These are phyloP conservation scores for Cynanchum wilfordii DNA, from an alignment of 257 asterid genomes.

Conservation along the genomic window DNA sequence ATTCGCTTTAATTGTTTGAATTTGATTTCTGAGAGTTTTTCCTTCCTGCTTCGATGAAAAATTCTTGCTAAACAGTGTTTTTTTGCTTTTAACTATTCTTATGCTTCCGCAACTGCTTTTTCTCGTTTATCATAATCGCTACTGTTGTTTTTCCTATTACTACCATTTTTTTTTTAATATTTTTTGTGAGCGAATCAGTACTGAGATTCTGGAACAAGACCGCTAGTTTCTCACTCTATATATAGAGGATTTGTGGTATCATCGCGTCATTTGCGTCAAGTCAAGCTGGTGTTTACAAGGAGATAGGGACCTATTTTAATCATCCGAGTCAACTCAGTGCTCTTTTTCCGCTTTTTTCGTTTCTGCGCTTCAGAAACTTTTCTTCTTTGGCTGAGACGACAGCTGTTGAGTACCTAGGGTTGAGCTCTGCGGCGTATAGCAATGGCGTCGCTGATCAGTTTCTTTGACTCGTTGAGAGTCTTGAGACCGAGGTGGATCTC, in stretches of 20 bases:
- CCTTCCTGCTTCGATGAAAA: background rate
- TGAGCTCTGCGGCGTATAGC: background rate
- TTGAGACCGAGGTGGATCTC: slow-evolving; percentile 5
- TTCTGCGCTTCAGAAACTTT: background rate
- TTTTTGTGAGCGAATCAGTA: background rate
- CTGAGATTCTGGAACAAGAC: background rate
- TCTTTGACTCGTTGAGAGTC: background rate
- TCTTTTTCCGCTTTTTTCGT: background rate
- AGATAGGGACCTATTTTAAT: background rate
- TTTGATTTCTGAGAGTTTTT: background rate
- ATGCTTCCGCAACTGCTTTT: background rate
- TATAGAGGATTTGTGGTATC: background rate
- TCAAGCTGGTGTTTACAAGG: background rate
- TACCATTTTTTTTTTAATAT: background rate
- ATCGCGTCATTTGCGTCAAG: background rate
- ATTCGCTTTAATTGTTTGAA: background rate
- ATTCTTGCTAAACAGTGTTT: background rate
- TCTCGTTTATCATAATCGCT: background rate
- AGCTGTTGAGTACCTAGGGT: background rate
- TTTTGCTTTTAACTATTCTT: background rate
- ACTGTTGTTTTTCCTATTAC: background rate
- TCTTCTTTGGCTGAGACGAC: background rate
- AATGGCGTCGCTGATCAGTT: slow-evolving; percentile 7
- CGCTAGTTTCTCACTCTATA: background rate
- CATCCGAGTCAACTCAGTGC: slow-evolving; percentile 9